Conservation (phyloP, 2,329 filamentous ascomycete genomes). For the Colletotrichum tanaceti region DNA sequence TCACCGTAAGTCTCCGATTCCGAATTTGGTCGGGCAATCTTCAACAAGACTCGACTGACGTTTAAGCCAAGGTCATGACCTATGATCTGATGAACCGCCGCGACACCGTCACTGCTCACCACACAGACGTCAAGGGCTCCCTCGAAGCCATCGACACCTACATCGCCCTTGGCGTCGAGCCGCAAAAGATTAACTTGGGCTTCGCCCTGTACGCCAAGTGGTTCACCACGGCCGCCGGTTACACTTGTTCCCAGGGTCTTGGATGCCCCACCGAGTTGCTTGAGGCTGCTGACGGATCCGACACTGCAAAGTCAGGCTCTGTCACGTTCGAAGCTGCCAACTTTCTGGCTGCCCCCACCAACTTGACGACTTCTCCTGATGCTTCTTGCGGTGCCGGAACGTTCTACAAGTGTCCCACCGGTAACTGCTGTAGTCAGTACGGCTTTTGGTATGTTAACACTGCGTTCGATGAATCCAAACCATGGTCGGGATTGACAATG, state of each 20-base stretch:
- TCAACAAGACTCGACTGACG: neutral
- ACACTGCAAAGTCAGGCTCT: slow-evolving; percentile 63
- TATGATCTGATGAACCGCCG: slow-evolving; percentile 81
- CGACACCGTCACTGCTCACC: slow-evolving; percentile 73
- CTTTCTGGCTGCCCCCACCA: slow-evolving; percentile 40
- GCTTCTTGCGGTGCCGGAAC: slow-evolving; percentile 29
- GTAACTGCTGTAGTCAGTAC: slow-evolving; percentile 36
- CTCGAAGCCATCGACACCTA: slow-evolving; percentile 69
- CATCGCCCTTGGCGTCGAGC: slow-evolving; percentile 64
- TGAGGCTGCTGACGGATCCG: slow-evolving; percentile 70
- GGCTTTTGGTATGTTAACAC: slow-evolving; percentile 26
- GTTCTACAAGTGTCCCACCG: slow-evolving; percentile 32
- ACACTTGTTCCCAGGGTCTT: slow-evolving; percentile 59
- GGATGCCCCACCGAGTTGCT: slow-evolving; percentile 70
- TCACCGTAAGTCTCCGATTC: slow-evolving; percentile 66
- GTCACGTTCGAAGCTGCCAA: slow-evolving; percentile 54
- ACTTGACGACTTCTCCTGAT: slow-evolving; percentile 29
- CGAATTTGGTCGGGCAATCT: fast-evolving
- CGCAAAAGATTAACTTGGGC: slow-evolving; percentile 71
- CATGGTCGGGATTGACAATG: neutral
- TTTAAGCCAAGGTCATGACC: slow-evolving; percentile 65
- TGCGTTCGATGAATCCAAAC: fast-evolving
- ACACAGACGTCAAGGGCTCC: slow-evolving; percentile 68
- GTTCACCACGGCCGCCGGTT: slow-evolving; percentile 65
- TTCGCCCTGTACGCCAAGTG: slow-evolving; percentile 78